Evolutionary conservation across 2,329 filamentous ascomycete genomes (phyloP).

Genomic region (Claviceps monticola): DNA sequence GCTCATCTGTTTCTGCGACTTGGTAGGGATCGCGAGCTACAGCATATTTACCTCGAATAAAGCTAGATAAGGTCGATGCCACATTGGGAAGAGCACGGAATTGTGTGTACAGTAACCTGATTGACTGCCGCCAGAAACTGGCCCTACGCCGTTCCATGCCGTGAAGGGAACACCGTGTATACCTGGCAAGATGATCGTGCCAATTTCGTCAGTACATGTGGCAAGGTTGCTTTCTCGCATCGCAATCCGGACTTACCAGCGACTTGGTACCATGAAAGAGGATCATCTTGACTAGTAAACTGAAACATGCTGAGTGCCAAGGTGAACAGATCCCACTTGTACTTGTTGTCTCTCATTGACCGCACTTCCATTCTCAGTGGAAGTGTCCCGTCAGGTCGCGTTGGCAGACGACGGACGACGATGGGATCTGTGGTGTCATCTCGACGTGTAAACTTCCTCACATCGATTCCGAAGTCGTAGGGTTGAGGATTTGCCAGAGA

Average conservation of each 20-base stretch:
- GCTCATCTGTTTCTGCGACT: not conserved
- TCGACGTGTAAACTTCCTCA: conserved; percentile 25
- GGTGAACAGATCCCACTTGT: conserved; percentile 65
- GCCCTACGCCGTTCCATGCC: conserved; percentile 38
- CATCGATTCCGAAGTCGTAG: conserved; percentile 40
- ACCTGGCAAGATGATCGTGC: conserved; percentile 29
- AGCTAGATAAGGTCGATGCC: conserved; percentile 71
- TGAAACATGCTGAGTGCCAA: conserved; percentile 63
- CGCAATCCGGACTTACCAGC: conserved; percentile 40
- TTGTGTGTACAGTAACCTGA: conserved; percentile 67
- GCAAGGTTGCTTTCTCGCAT: not conserved
- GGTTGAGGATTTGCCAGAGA: conserved; percentile 6
- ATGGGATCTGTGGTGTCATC: conserved; percentile 22
- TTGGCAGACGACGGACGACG: conserved; percentile 29
- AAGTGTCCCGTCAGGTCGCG: conserved; percentile 23
- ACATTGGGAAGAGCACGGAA: conserved; percentile 62
- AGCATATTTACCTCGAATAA: conserved; percentile 35
- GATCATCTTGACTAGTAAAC: conserved; percentile 44
- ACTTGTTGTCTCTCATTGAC: conserved; percentile 45
- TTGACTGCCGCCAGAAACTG: conserved; percentile 35
- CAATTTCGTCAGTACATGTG: not conserved
- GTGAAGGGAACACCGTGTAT: conserved; percentile 65
- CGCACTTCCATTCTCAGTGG: conserved; percentile 52
- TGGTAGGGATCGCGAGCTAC: not conserved
- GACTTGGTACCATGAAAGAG: conserved; percentile 65